Percentiles rank a stretch among this genome's conserved stretches.
These are phyloP conservation scores for Gastroboletus turbinatus DNA, from an alignment of 1,284 basidiomycete species.

Conservation along the genomic window DNA sequence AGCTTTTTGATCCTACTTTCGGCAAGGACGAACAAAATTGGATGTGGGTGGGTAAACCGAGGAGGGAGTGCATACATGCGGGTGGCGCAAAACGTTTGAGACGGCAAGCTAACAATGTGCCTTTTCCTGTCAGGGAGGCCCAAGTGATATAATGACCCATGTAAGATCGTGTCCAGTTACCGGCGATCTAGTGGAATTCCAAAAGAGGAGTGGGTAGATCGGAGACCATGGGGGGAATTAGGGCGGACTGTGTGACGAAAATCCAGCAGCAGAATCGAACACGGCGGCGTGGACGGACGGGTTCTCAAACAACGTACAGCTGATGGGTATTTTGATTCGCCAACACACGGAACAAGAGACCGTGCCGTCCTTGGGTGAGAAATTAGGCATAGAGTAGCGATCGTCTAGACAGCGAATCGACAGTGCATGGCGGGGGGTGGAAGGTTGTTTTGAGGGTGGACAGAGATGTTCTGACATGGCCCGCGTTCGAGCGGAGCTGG, in stretches of 20 bases:
- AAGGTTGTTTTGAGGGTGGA: not conserved
- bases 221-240: not conserved
- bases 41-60: not conserved
- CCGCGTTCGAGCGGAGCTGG: conserved; percentile 37
- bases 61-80: not conserved
- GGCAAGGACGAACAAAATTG: not conserved
- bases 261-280: not conserved
- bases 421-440: not conserved
- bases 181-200: conserved; percentile 2
- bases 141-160: not conserved
- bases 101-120: not conserved
- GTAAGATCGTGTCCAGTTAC: not conserved
- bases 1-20: not conserved
- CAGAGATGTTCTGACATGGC: not conserved
- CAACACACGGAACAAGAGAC: not conserved
- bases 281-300: not conserved
- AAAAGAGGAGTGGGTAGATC: not conserved
- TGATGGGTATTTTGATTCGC: not conserved
- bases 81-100: not conserved
- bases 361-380: not conserved
- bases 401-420: not conserved
- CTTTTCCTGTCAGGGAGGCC: not conserved
- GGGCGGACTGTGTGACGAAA: conserved; percentile 4
- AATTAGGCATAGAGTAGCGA: not conserved
- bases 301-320: not conserved